Evolutionary conservation across 805 yeast species (phyloP).

Genomic region (Scheffersomyces amazonensis): DNA sequence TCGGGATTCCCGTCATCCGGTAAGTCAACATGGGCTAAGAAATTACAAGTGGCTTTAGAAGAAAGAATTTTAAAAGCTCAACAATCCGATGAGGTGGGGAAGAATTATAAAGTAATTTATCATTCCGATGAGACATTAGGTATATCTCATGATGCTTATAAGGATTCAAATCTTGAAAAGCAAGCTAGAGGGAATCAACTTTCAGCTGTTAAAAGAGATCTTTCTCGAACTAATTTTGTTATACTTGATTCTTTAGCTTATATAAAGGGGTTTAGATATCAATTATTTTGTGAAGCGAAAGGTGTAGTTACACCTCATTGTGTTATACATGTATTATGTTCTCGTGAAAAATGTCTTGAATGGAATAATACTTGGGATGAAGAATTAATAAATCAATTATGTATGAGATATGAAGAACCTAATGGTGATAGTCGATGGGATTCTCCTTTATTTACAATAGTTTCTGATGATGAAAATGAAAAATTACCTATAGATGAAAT

Average conservation of each 20-base stretch:
- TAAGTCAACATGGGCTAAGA: constrained; percentile 69
- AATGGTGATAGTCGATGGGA: constrained; percentile 88
- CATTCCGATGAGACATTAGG: constrained; percentile 81
- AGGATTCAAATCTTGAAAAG: constrained; percentile 74
- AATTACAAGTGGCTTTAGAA: constrained; percentile 49
- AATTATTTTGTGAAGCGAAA: constrained; percentile 90
- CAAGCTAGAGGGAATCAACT: constrained; percentile 80
- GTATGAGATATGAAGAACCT: constrained; percentile 93
- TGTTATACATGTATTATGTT: constrained; percentile 74
- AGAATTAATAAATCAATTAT: constrained; percentile 61
- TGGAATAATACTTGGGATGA: constrained; percentile 73
- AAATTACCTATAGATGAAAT: constrained; percentile 63
- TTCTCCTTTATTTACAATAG: constrained; percentile 77
- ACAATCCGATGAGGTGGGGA: constrained; percentile 43
- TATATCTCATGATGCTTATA: constrained; percentile 63
- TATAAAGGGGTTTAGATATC: constrained; percentile 94
- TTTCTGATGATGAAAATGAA: constrained; percentile 47
- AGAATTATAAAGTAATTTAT: constrained; percentile 57
- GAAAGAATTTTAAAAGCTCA: constrained; percentile 38
- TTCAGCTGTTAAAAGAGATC: constrained; percentile 82
- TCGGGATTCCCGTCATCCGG: constrained; percentile 89
- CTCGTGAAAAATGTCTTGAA: constrained; percentile 56
- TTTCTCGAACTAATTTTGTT: constrained; percentile 68
- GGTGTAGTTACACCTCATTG: constrained; percentile 78
- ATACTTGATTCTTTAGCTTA: constrained; percentile 83